A percentile compares a stretch with the other conserved stretches of the same genome.
These are phyloP conservation scores for Rubia balearica DNA, from an alignment of 305 asterid species.

Conservation along the genomic window DNA sequence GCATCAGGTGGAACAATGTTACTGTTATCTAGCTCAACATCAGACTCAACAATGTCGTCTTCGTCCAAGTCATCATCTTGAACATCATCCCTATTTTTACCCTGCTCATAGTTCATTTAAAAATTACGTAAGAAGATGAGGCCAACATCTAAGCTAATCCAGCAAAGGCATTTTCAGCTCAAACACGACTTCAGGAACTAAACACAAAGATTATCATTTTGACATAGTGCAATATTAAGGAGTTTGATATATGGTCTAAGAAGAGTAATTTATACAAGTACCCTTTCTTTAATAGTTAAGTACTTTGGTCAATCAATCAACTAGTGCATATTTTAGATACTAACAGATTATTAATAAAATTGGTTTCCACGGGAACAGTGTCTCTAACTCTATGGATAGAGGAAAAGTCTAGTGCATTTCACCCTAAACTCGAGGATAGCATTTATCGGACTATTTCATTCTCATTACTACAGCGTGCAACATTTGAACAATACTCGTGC, in stretches of 20 bases:
- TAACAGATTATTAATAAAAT: neutral
- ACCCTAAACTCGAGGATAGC: neutral
- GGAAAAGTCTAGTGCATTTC: neutral
- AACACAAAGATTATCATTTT: neutral
- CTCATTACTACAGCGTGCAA: neutral
- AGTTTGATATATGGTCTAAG: neutral
- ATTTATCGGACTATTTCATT: neutral
- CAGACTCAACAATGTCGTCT: slow-evolving; percentile 60
- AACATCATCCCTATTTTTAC: slow-evolving; percentile 19
- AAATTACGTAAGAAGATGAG: slow-evolving; percentile 2
- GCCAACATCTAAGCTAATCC: neutral
- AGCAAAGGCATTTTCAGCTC: slow-evolving; percentile 1
- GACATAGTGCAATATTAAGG: neutral
- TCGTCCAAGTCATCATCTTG: slow-evolving; percentile 27
- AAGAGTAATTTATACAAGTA: neutral
- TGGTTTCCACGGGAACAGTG: neutral
- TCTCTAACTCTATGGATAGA: neutral
- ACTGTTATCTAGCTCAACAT: slow-evolving; percentile 56
- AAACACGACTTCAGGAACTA: neutral
- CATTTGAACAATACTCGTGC: neutral
- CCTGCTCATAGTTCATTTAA: slow-evolving; percentile 26
- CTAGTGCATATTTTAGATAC: neutral
- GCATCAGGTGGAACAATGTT: slow-evolving; percentile 56
- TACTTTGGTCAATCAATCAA: neutral
- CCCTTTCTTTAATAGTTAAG: neutral